Evolutionary conservation across 2,329 filamentous ascomycete species (phyloP).

Genomic region (Magnaporthiopsis rhizophila): DNA sequence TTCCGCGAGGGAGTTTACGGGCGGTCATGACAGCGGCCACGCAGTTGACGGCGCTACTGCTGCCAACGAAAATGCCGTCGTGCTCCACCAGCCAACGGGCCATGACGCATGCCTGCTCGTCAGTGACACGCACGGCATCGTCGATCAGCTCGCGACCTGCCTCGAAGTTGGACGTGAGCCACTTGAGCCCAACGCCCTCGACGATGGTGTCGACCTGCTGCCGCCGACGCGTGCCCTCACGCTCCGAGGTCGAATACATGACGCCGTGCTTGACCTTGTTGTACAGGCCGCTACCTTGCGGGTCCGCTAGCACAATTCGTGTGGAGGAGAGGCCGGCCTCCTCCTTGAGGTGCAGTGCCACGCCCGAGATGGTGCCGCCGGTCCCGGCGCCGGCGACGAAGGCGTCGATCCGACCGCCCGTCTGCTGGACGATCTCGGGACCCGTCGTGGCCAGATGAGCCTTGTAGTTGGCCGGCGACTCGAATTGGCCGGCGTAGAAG

Average conservation of each 20-base stretch:
- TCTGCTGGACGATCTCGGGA: constrained; percentile 80
- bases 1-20: constrained; percentile 50
- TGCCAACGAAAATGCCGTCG: constrained; percentile 90
- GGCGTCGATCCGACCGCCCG: constrained; percentile 64
- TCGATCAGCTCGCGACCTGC: constrained; percentile 78
- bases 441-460: constrained; percentile 80
- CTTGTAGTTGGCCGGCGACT: constrained; percentile 79
- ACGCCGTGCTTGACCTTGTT: constrained; percentile 90
- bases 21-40: constrained; percentile 67
- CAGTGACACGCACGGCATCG: constrained; percentile 81
- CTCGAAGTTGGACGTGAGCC: constrained; percentile 90
- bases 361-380: constrained; percentile 85
- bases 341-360: constrained; percentile 76
- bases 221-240: constrained; percentile 80
- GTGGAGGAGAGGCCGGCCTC: constrained; percentile 46
- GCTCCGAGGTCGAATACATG: constrained; percentile 86
- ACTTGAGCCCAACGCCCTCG: constrained; percentile 92
- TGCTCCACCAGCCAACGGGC: constrained; percentile 94
- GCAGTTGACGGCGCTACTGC: constrained; percentile 95
- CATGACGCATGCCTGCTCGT: constrained; percentile 86
- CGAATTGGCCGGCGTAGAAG: constrained; percentile 95
- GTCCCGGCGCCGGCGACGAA: constrained; percentile 94
- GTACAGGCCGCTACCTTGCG: constrained; percentile 86
- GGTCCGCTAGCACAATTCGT: constrained; percentile 79
- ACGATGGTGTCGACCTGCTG: constrained; percentile 94